Base-by-base conservation (phyloP, 2,329 filamentous ascomycete genomes). In the Didymella lethalis region DNA sequence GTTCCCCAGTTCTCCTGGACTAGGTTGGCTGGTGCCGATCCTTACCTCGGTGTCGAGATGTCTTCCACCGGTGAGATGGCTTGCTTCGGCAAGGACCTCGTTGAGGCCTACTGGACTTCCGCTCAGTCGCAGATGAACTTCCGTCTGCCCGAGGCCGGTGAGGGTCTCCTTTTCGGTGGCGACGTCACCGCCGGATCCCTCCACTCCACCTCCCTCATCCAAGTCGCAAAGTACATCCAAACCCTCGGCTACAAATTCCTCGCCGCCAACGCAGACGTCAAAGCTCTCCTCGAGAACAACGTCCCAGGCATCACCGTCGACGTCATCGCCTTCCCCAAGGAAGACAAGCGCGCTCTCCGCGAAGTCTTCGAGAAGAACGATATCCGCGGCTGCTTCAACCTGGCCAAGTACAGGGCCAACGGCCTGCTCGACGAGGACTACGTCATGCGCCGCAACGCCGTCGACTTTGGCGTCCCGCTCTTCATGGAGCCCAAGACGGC, bases 401-500 rank as follows among this genome's bases (percentile, higher is more conserved):
- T 99, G 72, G 93, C 94, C 59, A 88, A 90, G 79, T 87, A 86
- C 68, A 86, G 93, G 74, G 95, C 88, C 61, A 93, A 91, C 84
- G 94, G 90, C 36, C 84, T 92, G 61, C 82, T 91, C 62, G 95
- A 99, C 75, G 92, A 96, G 74, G 93, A 99, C 83, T 99, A 99
- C 73, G 93, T 99, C 57, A 98, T 98, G 94, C 88, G 95, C 73
- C 88, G 95, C 77, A 99, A 99, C 75, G 95, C 95, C 28, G 95
- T 99, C 56, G 95, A 99, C 81, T 99, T 99, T 78, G 94, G 94
- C 69, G 93, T 98, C 31, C 95, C 95, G 48, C 84, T 99, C 56
- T 98, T 99, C 80, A 97, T 97, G 93, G 94, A 98, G 83, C 92
- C 93, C 54, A 94, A 95, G 93, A 99, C 95, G 69, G 94, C 95